Conservation (phyloP, 192 early-diverging fungal species). For the Haplosporangium gracile region DNA sequence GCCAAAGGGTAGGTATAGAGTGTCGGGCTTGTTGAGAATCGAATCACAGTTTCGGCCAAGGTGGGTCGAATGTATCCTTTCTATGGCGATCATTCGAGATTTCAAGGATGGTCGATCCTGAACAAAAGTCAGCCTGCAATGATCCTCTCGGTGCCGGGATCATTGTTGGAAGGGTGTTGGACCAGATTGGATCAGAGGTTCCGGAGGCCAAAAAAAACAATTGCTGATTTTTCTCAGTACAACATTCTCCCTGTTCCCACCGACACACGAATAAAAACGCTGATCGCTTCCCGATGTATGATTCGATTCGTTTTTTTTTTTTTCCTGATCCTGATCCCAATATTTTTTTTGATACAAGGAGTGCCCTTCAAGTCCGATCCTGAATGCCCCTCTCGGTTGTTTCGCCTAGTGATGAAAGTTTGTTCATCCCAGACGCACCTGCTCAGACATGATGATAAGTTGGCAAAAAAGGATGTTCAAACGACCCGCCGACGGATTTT, state of each 20-base stretch:
- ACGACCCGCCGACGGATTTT: conserved; percentile 17
- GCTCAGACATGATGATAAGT: conserved; percentile 57
- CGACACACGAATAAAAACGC: not conserved
- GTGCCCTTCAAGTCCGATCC: not conserved
- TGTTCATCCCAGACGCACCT: conserved; percentile 38
- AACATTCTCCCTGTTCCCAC: not conserved
- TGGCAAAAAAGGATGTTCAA: conserved; percentile 57
- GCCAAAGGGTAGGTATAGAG: not conserved
- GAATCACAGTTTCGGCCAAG: not conserved
- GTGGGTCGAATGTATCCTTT: not conserved
- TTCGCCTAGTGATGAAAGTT: not conserved
- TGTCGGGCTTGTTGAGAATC: not conserved
- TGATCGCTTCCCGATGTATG: not conserved
- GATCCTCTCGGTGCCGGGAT: not conserved
- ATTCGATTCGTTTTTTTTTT: not conserved
- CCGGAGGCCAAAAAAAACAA: not conserved
- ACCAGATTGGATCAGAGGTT: not conserved
- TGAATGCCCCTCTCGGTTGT: not conserved
- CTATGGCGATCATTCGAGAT: not conserved
- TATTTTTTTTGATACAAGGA: not conserved
- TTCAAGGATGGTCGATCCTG: not conserved
- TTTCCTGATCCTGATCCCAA: not conserved
- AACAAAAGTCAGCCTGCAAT: not conserved
- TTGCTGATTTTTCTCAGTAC: not conserved
- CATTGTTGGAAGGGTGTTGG: not conserved